Evolutionary conservation across 1,284 basidiomycete species (phyloP).

Genomic region (Austroboletus olivaceoglutinosus): DNA sequence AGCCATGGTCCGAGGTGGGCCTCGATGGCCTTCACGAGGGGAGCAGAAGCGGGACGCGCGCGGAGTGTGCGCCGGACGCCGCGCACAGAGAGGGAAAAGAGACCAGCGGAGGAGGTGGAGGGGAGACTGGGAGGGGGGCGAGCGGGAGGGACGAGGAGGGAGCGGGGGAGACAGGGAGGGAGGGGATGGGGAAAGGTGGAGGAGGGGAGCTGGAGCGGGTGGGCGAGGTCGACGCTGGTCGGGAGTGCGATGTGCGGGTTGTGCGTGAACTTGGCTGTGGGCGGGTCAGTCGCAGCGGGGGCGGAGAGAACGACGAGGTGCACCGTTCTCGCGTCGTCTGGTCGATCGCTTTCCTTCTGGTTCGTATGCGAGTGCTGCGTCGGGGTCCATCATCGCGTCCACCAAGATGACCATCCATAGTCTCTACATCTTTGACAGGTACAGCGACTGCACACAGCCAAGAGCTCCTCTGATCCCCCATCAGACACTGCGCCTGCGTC

Average conservation of each 20-base stretch:
- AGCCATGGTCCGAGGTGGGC: constrained; percentile 64
- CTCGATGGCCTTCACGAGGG: constrained; percentile 65
- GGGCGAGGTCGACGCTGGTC: constrained; percentile 50
- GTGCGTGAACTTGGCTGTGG: constrained; percentile 60
- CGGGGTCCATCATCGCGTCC: neutral
- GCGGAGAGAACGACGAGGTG: constrained; percentile 16
- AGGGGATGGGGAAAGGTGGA: constrained; percentile 75
- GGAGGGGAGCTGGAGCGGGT: constrained; percentile 43
- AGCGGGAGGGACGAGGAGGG: constrained; percentile 47
- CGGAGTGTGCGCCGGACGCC: constrained; percentile 69
- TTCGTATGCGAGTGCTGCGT: too few species aligned
- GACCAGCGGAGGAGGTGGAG: constrained; percentile 67
- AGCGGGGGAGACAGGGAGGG: constrained; percentile 65
- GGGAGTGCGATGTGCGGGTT: constrained; percentile 70
- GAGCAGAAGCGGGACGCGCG: constrained; percentile 56
- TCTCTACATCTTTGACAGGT: constrained; percentile 89
- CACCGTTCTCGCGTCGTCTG: constrained; percentile 73
- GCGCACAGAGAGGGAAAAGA: constrained; percentile 58
- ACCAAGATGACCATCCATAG: constrained; percentile 81
- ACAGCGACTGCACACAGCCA: neutral
- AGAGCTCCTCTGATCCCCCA: neutral
- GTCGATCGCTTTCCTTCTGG: constrained; percentile 77
- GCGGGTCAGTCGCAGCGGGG: constrained; percentile 4
- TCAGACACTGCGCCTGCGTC: constrained; percentile 84
- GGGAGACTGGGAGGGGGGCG: constrained; percentile 44